These are phyloP conservation scores for Neonectria sp. DNA, from an alignment of 2,329 filamentous ascomycete species.

Conservation along the genomic window DNA sequence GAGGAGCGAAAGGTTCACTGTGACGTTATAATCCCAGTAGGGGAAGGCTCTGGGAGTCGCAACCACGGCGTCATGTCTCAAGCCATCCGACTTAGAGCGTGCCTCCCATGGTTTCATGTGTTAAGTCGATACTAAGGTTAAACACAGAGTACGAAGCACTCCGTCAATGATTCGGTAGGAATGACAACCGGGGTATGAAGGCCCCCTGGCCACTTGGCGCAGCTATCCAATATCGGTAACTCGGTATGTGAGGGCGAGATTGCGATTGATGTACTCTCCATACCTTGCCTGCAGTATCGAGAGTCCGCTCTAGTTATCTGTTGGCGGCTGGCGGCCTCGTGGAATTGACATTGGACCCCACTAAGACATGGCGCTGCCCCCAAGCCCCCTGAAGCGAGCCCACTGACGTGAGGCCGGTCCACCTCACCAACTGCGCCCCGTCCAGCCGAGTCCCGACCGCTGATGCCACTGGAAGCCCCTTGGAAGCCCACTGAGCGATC, in stretches of 20 bases:
- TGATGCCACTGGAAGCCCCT: conserved; percentile 4
- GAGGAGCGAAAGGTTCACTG: background rate
- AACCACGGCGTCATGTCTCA: background rate
- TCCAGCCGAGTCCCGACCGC: background rate
- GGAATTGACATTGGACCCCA: conserved; percentile 19
- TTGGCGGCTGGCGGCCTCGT: conserved; percentile 1
- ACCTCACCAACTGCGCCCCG: background rate
- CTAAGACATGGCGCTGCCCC: conserved; percentile 17
- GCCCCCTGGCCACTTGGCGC: background rate
- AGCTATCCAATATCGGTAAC: background rate
- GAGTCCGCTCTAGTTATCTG: background rate
- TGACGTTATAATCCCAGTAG: background rate
- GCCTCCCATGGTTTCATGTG: background rate
- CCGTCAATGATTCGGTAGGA: background rate
- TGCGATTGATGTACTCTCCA: background rate
- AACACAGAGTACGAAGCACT: background rate
- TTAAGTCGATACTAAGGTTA: background rate
- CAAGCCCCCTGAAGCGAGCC: conserved; percentile 17
- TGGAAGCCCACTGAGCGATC: conserved; percentile 13
- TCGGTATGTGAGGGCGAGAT: conserved; percentile 3
- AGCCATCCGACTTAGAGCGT: background rate
- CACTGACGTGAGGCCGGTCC: conserved; percentile 10
- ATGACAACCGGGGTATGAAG: background rate
- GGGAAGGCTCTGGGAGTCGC: background rate
- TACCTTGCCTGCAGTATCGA: background rate